Conservation (phyloP, 176 grass and related monocot genomes). For the Avena eriantha region DNA sequence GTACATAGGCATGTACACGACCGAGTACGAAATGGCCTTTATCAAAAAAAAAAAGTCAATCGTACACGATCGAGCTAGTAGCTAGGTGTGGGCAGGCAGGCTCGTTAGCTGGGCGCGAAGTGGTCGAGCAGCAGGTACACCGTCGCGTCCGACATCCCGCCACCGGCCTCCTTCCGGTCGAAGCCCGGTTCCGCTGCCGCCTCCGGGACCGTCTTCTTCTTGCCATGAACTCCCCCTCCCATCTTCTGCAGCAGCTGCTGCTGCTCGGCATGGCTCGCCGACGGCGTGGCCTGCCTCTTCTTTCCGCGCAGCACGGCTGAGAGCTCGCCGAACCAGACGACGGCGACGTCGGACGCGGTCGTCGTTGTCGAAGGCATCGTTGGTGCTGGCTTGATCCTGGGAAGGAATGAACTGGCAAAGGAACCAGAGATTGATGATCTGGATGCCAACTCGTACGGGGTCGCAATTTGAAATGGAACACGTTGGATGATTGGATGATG, state of each 20-base stretch:
- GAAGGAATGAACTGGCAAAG: not conserved
- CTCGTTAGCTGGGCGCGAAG: conserved; percentile 56
- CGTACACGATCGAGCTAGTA: too few relatives aligned
- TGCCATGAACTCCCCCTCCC: not conserved
- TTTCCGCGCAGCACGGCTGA: conserved; percentile 31
- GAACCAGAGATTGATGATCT: not conserved
- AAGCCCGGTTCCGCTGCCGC: too few relatives aligned
- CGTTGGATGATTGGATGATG: not conserved
- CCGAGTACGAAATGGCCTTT: too few relatives aligned
- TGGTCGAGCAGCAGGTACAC: conserved; percentile 64
- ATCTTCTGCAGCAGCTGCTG: not conserved
- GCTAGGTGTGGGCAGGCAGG: not conserved
- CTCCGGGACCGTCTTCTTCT: not conserved
- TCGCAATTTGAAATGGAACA: not conserved
- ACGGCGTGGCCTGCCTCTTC: conserved; percentile 10
- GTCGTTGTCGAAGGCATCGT: conserved; percentile 32
- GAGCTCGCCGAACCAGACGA: conserved; percentile 44
- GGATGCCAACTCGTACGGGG: not conserved
- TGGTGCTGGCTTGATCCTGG: not conserved
- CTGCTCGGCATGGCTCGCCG: not conserved
- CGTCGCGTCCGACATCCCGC: conserved; percentile 58
- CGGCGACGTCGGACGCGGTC: not conserved
- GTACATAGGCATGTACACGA: too few relatives aligned
- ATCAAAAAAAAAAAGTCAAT: too few relatives aligned
- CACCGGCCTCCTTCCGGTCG: not conserved